Evolutionary conservation across 1,284 basidiomycete genomes (phyloP), one percentile per base, ranked within the genome.

Genomic region (Mycocalia duriaeana): DNA sequence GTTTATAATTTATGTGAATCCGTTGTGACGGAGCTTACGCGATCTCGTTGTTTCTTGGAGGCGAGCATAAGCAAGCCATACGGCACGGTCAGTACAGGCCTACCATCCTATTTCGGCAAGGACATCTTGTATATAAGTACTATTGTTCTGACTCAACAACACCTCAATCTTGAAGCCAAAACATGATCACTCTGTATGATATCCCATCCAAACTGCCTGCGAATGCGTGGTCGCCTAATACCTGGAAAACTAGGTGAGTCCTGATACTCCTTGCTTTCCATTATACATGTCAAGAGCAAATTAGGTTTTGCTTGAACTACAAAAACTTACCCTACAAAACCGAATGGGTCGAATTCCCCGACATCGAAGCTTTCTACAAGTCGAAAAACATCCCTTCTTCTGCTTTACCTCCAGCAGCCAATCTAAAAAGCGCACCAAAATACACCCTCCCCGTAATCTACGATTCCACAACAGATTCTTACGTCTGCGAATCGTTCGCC

Each of bases 371-470:
- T 2, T 48, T 56, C 1, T 62, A 59, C 48, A 64, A 63, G 45
- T 54, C 60, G 23, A 43, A 66, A 4, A 69, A 68, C 1, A 64
- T 67, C 3, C 42, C 56, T 3, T n/a, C n/a, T n/a, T n/a, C n/a
- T n/a, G n/a, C n/a, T n/a, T n/a, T n/a, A n/a, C 66, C 70, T 1
- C 67, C 65, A 2, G 24, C 38, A 2, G 62, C 37, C 9, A 60
- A 58, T 14, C 37, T 44, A 1, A 60, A 64, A 31, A 67, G 67
- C 3, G 53, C 40, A 3, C 60, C 61, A 1, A 53, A 55, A 28
- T 73, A 72, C 53, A 68, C 70, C 1, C 59, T 69, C n/a, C 73
- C 73, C 1, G 61, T 65, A 31, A 70, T 71, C 25, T 50, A 66
- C 44, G 69, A 71, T 47, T 55, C 58, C n/a, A 47, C 58, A 13